These are phyloP conservation scores for Trichocomaceae sp. DNA, from an alignment of 2,329 filamentous ascomycete species.

Conservation along the genomic window DNA sequence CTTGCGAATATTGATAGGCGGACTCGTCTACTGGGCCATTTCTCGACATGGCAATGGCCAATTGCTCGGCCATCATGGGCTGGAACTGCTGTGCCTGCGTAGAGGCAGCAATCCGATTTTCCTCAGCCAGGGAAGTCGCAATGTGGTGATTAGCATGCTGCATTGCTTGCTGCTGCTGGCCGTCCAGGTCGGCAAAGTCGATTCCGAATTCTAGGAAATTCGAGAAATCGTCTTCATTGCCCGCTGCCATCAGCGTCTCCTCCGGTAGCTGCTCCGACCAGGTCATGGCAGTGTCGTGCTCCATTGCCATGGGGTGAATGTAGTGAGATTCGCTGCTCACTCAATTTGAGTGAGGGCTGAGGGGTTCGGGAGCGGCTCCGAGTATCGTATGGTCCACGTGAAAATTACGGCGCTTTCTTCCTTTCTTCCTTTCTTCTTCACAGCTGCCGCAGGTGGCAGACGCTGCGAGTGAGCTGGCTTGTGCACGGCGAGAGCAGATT, in stretches of 20 bases:
- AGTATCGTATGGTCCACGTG: neutral
- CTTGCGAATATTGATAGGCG: constrained; percentile 25
- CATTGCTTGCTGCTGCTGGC: constrained; percentile 26
- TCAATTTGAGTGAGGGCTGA: too few species aligned
- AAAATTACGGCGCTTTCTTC: neutral
- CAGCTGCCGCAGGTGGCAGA: constrained; percentile 16
- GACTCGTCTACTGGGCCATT: constrained; percentile 19
- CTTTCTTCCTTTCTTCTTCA: neutral
- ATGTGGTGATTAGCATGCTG: constrained; percentile 28
- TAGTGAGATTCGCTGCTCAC: neutral
- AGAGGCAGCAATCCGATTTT: constrained; percentile 21
- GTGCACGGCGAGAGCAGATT: neutral
- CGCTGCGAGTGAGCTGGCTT: constrained; percentile 10
- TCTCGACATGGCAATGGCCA: constrained; percentile 27
- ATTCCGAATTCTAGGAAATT: constrained; percentile 45
- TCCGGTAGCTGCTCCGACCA: constrained; percentile 37
- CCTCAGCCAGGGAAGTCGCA: constrained; percentile 25
- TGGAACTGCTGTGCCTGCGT: constrained; percentile 23
- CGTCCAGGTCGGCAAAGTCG: constrained; percentile 39
- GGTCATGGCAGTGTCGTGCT: constrained; percentile 32
- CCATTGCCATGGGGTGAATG: constrained; percentile 25
- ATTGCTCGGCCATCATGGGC: constrained; percentile 27
- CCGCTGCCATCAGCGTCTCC: constrained; percentile 33
- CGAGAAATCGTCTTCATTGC: constrained; percentile 43
- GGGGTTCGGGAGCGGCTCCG: constrained; percentile 6